phyloP scores from a whole-genome alignment of 1,139 yeast genomes.

The Dujonia santamariae region DNA sequence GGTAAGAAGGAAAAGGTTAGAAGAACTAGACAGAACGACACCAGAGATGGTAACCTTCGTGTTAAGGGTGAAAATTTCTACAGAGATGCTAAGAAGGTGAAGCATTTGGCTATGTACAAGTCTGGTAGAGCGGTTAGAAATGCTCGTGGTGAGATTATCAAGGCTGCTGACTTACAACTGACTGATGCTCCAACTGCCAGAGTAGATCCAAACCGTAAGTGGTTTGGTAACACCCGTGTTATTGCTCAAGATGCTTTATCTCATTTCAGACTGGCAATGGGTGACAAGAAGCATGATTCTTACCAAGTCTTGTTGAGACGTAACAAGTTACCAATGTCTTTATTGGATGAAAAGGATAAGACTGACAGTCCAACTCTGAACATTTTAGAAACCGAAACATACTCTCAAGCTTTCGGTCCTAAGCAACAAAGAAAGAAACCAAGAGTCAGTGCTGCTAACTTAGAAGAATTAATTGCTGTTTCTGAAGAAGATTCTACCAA shows the following conservation, averaged over 20 bases:
- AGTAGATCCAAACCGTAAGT: slow-evolving; percentile 91
- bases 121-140: slow-evolving; percentile 85
- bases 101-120: slow-evolving; percentile 88
- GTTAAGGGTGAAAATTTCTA: slow-evolving; percentile 97
- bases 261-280: slow-evolving; percentile 93
- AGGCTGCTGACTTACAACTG: slow-evolving; percentile 87
- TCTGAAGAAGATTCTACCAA: slow-evolving; percentile 58
- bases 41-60: slow-evolving; percentile 85
- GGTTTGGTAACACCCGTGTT: slow-evolving; percentile 98
- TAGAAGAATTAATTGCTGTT: slow-evolving; percentile 73
- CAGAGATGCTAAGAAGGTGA: slow-evolving; percentile 89
- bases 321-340: slow-evolving; percentile 94
- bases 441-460: slow-evolving; percentile 65
- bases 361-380: slow-evolving; percentile 74
- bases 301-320: slow-evolving; percentile 85
- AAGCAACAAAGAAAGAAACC: slow-evolving; percentile 94
- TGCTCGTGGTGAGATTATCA: slow-evolving; percentile 80
- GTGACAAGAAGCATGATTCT: slow-evolving; percentile 80
- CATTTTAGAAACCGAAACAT: slow-evolving; percentile 87
- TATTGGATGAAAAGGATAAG: slow-evolving; percentile 78
- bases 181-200: slow-evolving; percentile 88
- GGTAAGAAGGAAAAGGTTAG: slow-evolving; percentile 89
- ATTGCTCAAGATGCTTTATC: slow-evolving; percentile 94
- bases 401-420: slow-evolving; percentile 84
- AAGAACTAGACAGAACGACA: slow-evolving; percentile 76